A percentile compares a stretch with the other conserved stretches of the same genome.
These are phyloP conservation scores for Cicer arietinum DNA, from an alignment of 306 rosid species.

Conservation along the genomic window DNA sequence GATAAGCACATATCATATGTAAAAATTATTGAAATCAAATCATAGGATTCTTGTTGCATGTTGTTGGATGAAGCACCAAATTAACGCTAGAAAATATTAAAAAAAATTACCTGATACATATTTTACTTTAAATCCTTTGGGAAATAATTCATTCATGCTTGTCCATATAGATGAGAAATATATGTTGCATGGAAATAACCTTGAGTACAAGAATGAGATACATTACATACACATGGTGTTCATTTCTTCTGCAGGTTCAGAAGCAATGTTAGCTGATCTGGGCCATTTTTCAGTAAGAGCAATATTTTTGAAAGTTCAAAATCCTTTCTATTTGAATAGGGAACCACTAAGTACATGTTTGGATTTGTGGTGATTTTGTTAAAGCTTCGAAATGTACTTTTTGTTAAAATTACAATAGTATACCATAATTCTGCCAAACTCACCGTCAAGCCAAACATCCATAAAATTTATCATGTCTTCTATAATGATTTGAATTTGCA, in stretches of 20 bases:
- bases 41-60: not conserved
- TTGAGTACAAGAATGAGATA: not conserved
- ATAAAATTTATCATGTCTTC: not conserved
- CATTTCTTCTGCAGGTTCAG: constrained; percentile 61
- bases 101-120: too few species aligned
- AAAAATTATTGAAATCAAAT: not conserved
- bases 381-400: too few species aligned
- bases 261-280: constrained; percentile 89
- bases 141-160: constrained; percentile 9
- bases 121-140: not conserved
- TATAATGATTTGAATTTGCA: constrained; percentile 2
- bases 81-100: not conserved
- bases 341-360: not conserved
- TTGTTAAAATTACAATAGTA: too few species aligned
- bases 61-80: too few species aligned
- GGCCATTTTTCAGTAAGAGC: constrained; percentile 74
- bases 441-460: too few species aligned
- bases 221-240: not conserved
- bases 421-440: too few species aligned
- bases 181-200: not conserved
- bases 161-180: constrained; percentile 30
- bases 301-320: constrained; percentile 42
- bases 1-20: not conserved
- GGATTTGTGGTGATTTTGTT: too few species aligned
- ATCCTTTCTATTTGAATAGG: constrained; percentile 28